Evolutionary conservation across 139 green algal genomes (phyloP).

Genomic region (Mesostigma viride): DNA sequence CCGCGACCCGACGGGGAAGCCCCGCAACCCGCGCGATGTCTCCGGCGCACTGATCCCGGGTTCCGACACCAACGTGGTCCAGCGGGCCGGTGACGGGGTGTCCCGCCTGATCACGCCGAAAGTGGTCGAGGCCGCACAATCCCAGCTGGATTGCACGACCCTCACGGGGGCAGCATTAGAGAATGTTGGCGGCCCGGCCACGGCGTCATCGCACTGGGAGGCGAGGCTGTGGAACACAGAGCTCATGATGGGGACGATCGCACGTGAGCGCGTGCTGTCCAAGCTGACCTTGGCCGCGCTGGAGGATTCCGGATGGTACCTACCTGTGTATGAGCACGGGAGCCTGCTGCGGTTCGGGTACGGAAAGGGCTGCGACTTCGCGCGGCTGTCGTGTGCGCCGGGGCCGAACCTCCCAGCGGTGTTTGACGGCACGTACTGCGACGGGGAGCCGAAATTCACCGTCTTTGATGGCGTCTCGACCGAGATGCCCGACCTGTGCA

Average conservation of each 20-base stretch:
- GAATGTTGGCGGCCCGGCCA: constrained; percentile 46
- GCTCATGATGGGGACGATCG: constrained; percentile 39
- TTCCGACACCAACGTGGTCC: no score
- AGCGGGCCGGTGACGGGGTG: no score
- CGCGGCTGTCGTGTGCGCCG: neutral
- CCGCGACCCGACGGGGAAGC: no score
- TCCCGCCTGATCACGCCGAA: no score
- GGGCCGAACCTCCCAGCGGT: no score
- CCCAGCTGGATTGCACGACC: constrained; percentile 43
- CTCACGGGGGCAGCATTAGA: constrained; percentile 45
- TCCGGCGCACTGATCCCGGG: no score
- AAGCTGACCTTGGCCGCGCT: constrained; percentile 44
- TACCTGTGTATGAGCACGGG: neutral
- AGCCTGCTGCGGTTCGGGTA: constrained; percentile 4
- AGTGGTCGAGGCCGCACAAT: no score
- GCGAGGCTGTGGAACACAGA: constrained; percentile 35
- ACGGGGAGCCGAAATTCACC: no score
- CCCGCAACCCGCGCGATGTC: no score
- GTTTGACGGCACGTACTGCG: no score
- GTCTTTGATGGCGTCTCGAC: no score
- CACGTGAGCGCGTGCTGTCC: constrained; percentile 17
- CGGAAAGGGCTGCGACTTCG: constrained; percentile 3
- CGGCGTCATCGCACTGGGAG: constrained; percentile 50
- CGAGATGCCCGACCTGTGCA: no score
- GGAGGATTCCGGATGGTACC: constrained; percentile 35